Evolutionary conservation across 148 eudicot genomes (phyloP).

Genomic region (Vaccinium vitisidaea): DNA sequence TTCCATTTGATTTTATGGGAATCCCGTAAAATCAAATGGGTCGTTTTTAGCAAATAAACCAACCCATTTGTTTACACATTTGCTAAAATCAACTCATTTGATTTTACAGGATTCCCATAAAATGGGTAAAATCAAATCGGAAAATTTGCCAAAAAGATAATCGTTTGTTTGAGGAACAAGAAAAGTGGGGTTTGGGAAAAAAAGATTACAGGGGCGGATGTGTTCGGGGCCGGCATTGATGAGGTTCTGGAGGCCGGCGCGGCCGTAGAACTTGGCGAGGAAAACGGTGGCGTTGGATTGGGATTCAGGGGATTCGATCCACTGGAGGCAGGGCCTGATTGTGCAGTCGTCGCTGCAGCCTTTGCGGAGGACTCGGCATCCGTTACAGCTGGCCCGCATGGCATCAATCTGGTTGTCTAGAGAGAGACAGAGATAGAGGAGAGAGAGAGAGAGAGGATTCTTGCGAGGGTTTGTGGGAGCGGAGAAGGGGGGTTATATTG

Average conservation of each 20-base stretch:
- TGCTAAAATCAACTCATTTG: too few relatives aligned
- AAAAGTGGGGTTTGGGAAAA: too few relatives aligned
- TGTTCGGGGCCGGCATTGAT: conserved; percentile 47
- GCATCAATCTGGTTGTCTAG: neutral
- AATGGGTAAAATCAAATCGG: too few relatives aligned
- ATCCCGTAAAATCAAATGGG: too few relatives aligned
- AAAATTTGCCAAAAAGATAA: too few relatives aligned
- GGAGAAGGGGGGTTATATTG: neutral
- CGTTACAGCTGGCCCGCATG: conserved; percentile 58
- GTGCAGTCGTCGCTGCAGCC: conserved; percentile 52
- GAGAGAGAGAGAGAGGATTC: neutral
- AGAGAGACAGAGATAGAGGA: conserved; percentile 13
- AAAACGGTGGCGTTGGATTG: conserved; percentile 63
- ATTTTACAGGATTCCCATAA: too few relatives aligned
- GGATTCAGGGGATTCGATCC: conserved; percentile 51
- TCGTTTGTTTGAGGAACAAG: too few relatives aligned
- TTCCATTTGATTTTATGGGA: too few relatives aligned
- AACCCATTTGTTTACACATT: too few relatives aligned
- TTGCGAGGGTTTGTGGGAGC: neutral
- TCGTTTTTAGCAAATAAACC: too few relatives aligned
- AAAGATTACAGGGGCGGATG: conserved; percentile 48
- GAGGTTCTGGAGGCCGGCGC: conserved; percentile 59
- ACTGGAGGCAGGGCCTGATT: conserved; percentile 50
- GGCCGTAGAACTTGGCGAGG: conserved; percentile 66
- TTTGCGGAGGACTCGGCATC: conserved; percentile 54